These are phyloP conservation scores for Tarenaya hassleriana DNA, from an alignment of 345 rosid genomes.

Conservation along the genomic window DNA sequence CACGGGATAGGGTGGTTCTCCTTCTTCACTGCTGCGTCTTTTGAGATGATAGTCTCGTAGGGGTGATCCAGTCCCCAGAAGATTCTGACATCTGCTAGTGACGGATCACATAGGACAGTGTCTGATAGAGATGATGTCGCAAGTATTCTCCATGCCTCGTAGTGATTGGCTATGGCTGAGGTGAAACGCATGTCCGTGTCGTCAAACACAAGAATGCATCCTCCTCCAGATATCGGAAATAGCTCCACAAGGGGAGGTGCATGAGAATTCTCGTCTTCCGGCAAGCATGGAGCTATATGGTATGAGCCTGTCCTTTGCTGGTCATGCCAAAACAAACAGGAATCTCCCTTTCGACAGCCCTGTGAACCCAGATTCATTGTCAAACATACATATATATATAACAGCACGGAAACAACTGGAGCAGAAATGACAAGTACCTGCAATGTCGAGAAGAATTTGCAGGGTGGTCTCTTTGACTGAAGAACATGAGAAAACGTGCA, in stretches of 20 bases:
- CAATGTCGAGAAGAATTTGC: conserved; percentile 64
- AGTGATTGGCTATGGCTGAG: conserved; percentile 46
- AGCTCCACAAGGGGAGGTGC: conserved; percentile 39
- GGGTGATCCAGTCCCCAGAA: conserved; percentile 72
- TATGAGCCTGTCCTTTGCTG: conserved; percentile 23
- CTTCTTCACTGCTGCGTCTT: conserved; percentile 31
- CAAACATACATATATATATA: conserved; percentile 10
- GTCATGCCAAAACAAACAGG: conserved; percentile 65
- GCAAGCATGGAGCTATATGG: conserved; percentile 35
- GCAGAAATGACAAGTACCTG: conserved; percentile 41
- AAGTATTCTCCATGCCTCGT: conserved; percentile 49
- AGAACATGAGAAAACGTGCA: conserved; percentile 72
- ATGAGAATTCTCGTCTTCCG: conserved; percentile 47
- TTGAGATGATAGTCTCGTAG: conserved; percentile 49
- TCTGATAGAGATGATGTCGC: conserved; percentile 51
- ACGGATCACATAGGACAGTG: conserved; percentile 32
- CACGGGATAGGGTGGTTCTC: conserved; percentile 65
- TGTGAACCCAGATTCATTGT: conserved; percentile 32
- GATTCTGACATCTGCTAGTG: conserved; percentile 41
- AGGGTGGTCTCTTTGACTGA: conserved; percentile 51
- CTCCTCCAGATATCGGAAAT: conserved; percentile 45
- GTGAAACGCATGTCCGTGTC: conserved; percentile 59
- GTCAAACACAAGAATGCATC: conserved; percentile 59
- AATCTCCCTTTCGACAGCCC: conserved; percentile 85
- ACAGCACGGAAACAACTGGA: not conserved